Conservation (phyloP, 2,329 filamentous ascomycete genomes). For the Elsinoe australis region DNA sequence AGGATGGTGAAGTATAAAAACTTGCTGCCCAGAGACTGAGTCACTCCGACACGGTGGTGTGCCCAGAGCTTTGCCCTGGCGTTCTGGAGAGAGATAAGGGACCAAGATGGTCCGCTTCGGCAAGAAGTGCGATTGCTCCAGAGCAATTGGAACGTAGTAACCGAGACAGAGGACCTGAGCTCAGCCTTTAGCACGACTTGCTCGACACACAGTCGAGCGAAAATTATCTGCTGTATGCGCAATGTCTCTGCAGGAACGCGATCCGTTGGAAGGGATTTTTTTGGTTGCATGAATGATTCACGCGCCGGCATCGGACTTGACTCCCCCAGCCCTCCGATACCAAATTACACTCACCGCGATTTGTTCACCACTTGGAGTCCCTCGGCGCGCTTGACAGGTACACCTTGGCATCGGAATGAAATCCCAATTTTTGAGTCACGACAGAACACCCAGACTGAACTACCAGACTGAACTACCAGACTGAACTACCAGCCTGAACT, state of each 20-base stretch:
- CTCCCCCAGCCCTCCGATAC: neutral
- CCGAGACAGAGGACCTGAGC: no score
- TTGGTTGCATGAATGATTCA: conserved; percentile 14
- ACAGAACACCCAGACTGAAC: no score
- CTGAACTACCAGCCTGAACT: no score
- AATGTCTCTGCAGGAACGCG: neutral
- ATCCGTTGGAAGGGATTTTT: conserved; percentile 11
- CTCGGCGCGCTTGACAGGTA: neutral
- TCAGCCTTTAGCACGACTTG: no score
- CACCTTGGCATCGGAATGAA: conserved; percentile 8
- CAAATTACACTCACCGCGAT: conserved; percentile 7
- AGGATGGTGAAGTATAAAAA: neutral
- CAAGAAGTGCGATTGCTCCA: neutral
- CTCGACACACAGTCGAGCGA: no score
- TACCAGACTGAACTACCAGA: no score
- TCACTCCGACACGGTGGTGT: no score
- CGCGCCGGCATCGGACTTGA: neutral
- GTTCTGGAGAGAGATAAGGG: conserved; percentile 3
- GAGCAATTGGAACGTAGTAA: no score
- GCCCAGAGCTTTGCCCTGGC: no score
- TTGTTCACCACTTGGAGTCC: neutral
- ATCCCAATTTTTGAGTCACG: neutral
- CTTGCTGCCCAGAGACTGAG: conserved; percentile 13
- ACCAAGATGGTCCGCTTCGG: neutral
- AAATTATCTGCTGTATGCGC: neutral